Base-by-base conservation (phyloP, 148 eudicot species). In the Camellia lanceoleosa region DNA sequence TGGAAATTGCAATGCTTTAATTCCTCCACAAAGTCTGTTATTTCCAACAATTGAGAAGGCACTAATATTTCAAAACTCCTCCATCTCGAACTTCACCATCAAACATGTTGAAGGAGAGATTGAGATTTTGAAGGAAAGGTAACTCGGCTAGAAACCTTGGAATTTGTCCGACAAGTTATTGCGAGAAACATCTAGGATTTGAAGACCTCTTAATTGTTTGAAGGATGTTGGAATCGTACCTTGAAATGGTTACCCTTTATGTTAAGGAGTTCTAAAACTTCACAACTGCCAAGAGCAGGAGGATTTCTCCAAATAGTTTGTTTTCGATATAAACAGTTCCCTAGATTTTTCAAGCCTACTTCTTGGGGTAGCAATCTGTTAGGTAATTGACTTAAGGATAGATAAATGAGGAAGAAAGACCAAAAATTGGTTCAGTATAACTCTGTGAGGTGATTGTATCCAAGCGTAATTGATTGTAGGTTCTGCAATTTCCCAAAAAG, bases 321-420 rank as follows among this genome's bases (percentile, higher is more conserved):
- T 83, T 83, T 18, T 60, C 60, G 81, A 78, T 51, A 82, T 8
- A 23, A 42, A 68, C 16, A 82, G 46, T 4, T 2, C 1, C 7
- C 78, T 3, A 83, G 65, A 68, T 65, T 73, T 68, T 47, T 63
- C 74, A 83, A 52, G 38, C 84, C 84, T 5, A 82, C 78, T 82
- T 82, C 30, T 9, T 20, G 13, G 11, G 84, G 84, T 58, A 82
- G 18, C 9, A 74, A 23, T 47, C 84, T 3, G 65, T 52, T 13
- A 82, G 60, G 30, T 41, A 54, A 55, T 82, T 42, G 30, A n/a
- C 43, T 16, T 13, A 77, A 41, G 30, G 2, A 14, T 49, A 69
- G 58, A 7, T 38, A 77, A 44, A 80, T 51, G 12, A 70, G 51
- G 81, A 79, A 56, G 81, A 71, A 58, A 79, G 73, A 7, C 81